These are phyloP conservation scores for Debaryomyces udenii DNA, from an alignment of 1,139 yeast genomes.

Conservation along the genomic window DNA sequence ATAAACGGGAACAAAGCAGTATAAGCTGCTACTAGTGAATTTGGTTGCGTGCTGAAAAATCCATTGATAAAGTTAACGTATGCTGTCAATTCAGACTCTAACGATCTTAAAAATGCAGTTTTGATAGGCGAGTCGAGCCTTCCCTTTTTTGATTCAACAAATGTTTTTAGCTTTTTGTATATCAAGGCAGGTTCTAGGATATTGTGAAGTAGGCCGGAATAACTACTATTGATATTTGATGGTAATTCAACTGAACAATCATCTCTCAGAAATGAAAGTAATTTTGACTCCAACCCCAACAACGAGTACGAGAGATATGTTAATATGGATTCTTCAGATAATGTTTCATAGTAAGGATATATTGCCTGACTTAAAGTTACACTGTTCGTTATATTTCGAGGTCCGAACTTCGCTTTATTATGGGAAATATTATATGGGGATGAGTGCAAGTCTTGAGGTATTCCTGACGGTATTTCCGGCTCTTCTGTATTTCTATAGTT, in stretches of 20 bases:
- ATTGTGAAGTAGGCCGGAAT: constrained; percentile 57
- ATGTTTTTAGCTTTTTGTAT: constrained; percentile 48
- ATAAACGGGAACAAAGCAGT: constrained; percentile 54
- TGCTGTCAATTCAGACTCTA: constrained; percentile 53
- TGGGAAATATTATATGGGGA: constrained; percentile 15
- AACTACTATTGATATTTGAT: constrained; percentile 54
- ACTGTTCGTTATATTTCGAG: constrained; percentile 1
- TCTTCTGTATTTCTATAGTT: constrained; percentile 1
- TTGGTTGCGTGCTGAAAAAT: constrained; percentile 38
- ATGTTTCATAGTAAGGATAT: constrained; percentile 37
- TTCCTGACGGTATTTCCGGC: neutral
- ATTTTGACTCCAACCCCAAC: constrained; percentile 70
- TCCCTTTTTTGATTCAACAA: constrained; percentile 33
- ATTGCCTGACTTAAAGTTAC: constrained; percentile 24
- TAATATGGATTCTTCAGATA: constrained; percentile 54
- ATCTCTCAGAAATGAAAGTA: constrained; percentile 52
- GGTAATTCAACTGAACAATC: constrained; percentile 49
- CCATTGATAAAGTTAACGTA: constrained; percentile 62
- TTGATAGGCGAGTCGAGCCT: constrained; percentile 54
- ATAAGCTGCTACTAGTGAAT: constrained; percentile 44
- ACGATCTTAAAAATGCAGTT: constrained; percentile 63
- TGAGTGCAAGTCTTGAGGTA: constrained; percentile 14
- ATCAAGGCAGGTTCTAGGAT: constrained; percentile 76
- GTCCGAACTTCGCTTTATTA: neutral
- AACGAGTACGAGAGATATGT: constrained; percentile 66